Base-by-base conservation (phyloP, 2,329 filamentous ascomycete genomes). In the Talaromyces verruculosus region DNA sequence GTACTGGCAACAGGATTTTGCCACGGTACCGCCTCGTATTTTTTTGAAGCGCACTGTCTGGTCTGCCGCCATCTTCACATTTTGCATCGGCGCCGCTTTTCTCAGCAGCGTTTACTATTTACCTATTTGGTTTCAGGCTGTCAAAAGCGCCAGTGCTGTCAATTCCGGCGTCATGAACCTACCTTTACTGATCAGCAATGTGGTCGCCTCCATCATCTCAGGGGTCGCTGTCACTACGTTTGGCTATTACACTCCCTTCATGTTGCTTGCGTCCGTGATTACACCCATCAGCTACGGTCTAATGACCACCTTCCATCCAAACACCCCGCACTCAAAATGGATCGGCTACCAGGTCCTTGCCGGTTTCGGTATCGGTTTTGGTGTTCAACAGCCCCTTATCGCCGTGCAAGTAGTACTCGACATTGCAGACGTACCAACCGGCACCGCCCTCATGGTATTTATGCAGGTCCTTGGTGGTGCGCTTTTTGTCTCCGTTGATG, bases 1-100 rank as follows among this genome's bases (percentile, higher is more conserved):
- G 65, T 61, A 61, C 30, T 37, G 63, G 43, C 28, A 65, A n/a
- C 43, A 60, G 25, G 80, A 82, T 3, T 71, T 72, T 5, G 82
- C 81, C 1, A 75, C 82, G 4, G 75, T 84, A 3, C 81, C 81
- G 5, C 80, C 79, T 0, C 74, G 78, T 1, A 73, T 85, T 64
- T 69, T 81, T 57, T 77, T 71, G 53, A 78, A 83, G 57, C 78
- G 81, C 13, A 82, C 76, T n/a, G 76, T 83, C 7, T 76, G 74
- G 58, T 76, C 76, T 0, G 77, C 77, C 5, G 75, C 79, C 0
- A 75, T 84, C 43, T 77, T 83, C 30, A 72, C 82, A 43, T 71
- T 81, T 30, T 59, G 63, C 28, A 17, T 65, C 3, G 57, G 57
- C 15, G 41, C 55, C 2, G 35, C 63, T 2, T 60, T 65, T 30